Evolutionary conservation across 2,329 filamentous ascomycete genomes (phyloP).

Genomic region (Colletotrichum tanaceti): DNA sequence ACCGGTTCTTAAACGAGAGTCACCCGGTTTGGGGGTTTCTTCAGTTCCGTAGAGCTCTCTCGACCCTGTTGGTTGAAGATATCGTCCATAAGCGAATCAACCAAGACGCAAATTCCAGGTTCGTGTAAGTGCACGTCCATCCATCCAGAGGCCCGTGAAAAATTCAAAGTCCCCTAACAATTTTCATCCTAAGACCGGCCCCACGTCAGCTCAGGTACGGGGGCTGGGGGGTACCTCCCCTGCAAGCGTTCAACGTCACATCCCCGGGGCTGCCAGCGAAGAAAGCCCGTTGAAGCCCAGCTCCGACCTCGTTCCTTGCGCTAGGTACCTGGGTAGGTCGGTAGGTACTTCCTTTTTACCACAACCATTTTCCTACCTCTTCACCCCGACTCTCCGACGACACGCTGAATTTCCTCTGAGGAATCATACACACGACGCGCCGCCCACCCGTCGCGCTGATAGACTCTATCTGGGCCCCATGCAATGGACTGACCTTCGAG

Average conservation of each 20-base stretch:
- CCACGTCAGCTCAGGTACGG: constrained; percentile 8
- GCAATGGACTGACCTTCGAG: constrained; percentile 41
- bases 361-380: neutral
- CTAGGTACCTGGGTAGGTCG: too few relatives aligned
- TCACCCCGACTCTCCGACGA: neutral
- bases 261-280: constrained; percentile 2
- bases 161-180: constrained; percentile 21
- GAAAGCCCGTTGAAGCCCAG: constrained; percentile 8
- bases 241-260: constrained; percentile 14
- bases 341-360: too few relatives aligned
- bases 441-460: neutral
- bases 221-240: constrained; percentile 13
- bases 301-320: constrained; percentile 1
- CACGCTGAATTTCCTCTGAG: neutral
- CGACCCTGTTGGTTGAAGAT: neutral
- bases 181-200: constrained; percentile 13
- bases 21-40: neutral
- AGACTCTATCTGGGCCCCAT: constrained; percentile 24
- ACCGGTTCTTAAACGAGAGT: accelerated
- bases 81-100: neutral
- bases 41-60: neutral
- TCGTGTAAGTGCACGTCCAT: constrained; percentile 12
- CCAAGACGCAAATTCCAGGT: neutral
- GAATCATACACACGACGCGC: neutral
- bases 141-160: neutral